These are phyloP conservation scores for Dactylellina parvicollis DNA, from an alignment of 2,329 filamentous ascomycete species.

Conservation along the genomic window DNA sequence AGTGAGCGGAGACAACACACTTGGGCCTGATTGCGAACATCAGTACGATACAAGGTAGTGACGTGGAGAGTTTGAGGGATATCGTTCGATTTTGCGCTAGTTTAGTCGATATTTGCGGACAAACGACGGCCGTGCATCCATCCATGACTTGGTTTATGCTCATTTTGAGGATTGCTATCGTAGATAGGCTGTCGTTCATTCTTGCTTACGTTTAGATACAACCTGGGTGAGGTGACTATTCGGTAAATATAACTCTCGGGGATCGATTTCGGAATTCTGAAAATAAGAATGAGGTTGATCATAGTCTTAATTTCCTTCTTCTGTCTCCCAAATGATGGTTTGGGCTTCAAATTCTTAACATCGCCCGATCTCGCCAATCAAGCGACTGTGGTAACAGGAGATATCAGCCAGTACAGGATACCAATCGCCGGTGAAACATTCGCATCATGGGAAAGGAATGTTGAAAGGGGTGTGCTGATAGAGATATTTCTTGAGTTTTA, in stretches of 20 bases:
- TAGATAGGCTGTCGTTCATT: too few relatives aligned
- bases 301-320: neutral
- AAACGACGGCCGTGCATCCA: neutral
- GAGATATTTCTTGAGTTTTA: conserved; percentile 23
- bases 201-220: too few relatives aligned
- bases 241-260: too few relatives aligned
- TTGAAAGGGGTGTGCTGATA: conserved; percentile 10
- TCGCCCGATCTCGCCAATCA: neutral
- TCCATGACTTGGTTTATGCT: too few relatives aligned
- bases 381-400: conserved; percentile 2
- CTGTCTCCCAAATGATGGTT: neutral
- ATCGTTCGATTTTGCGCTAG: conserved; percentile 2
- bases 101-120: neutral
- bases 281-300: neutral
- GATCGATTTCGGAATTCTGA: too few relatives aligned
- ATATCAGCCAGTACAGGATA: conserved; percentile 34
- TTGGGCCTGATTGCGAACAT: too few relatives aligned
- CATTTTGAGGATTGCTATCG: too few relatives aligned
- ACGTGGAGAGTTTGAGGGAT: neutral
- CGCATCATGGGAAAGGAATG: conserved; percentile 6
- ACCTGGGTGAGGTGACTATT: too few relatives aligned
- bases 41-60: neutral
- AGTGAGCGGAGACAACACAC: too few relatives aligned
- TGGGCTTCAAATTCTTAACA: neutral
- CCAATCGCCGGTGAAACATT: conserved; percentile 21